Conservation (phyloP, 2,329 filamentous ascomycete genomes). For the Sarocladium brachiariae region DNA sequence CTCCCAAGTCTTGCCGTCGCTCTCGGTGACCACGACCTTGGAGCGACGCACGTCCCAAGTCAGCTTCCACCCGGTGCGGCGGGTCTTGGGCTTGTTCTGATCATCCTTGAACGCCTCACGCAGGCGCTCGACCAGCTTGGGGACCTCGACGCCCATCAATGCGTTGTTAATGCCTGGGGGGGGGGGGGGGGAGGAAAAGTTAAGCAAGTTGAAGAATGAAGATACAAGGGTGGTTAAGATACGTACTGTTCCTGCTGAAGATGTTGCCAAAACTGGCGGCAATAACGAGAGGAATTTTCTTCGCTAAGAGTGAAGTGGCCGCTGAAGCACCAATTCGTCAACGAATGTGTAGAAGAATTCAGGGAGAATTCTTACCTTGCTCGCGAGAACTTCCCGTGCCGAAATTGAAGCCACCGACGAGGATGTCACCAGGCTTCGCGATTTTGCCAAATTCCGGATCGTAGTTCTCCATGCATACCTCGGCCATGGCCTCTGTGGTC, state of each 20-base stretch:
- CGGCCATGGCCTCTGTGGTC: constrained; percentile 69
- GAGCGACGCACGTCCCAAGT: constrained; percentile 73
- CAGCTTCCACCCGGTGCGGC: constrained; percentile 76
- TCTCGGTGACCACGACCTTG: constrained; percentile 65
- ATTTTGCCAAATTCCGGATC: constrained; percentile 61
- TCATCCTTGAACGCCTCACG: constrained; percentile 47
- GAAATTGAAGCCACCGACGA: constrained; percentile 85
- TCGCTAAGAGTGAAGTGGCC: constrained; percentile 78
- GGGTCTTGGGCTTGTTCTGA: constrained; percentile 50
- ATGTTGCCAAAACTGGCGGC: constrained; percentile 79
- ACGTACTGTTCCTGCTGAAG: constrained; percentile 56
- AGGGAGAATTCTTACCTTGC: constrained; percentile 14
- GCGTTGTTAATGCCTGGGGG: constrained; percentile 73
- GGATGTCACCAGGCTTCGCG: constrained; percentile 65
- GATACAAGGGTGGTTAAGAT: too few species aligned
- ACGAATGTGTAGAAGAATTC: neutral
- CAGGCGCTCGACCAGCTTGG: constrained; percentile 60
- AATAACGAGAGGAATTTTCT: constrained; percentile 72
- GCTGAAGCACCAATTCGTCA: too few species aligned
- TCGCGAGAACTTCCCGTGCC: constrained; percentile 77
- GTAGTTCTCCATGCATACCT: constrained; percentile 93
- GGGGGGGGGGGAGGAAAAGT: too few species aligned
- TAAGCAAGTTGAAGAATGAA: too few species aligned
- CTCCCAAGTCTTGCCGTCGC: constrained; percentile 61
- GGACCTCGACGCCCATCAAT: constrained; percentile 62